Percentiles rank a stretch among this genome's conserved stretches.
These are phyloP conservation scores for Tardiomyces digboiensis DNA, from an alignment of 1,139 yeast genomes.

Conservation along the genomic window DNA sequence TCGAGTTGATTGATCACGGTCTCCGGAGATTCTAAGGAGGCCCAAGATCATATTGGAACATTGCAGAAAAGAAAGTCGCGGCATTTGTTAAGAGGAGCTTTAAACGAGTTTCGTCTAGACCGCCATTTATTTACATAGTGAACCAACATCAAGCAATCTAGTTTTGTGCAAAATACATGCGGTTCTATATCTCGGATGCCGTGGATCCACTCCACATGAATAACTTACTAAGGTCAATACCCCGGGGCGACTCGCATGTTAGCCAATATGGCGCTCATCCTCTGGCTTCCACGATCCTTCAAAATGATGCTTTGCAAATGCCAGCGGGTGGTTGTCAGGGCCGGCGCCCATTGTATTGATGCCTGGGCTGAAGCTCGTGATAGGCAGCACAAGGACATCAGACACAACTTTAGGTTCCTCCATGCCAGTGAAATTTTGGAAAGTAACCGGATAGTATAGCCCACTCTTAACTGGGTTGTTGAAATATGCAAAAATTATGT, in stretches of 20 bases:
- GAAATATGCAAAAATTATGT: slow-evolving; percentile 69
- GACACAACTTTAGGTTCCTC: slow-evolving; percentile 55
- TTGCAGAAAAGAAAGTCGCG: no score
- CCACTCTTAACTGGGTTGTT: slow-evolving; percentile 45
- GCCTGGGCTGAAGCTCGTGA: slow-evolving; percentile 75
- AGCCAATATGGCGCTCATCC: background rate
- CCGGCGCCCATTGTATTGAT: slow-evolving; percentile 73
- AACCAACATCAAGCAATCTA: no score
- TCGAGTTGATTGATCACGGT: no score
- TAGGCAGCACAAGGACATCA: slow-evolving; percentile 78
- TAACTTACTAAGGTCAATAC: no score
- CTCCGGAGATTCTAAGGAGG: no score
- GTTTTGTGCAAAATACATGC: no score
- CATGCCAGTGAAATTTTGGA: slow-evolving; percentile 62
- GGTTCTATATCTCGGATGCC: no score
- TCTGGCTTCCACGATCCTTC: slow-evolving; percentile 60
- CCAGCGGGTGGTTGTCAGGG: slow-evolving; percentile 55
- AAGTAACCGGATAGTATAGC: slow-evolving; percentile 32
- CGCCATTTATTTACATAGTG: no score
- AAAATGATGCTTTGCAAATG: slow-evolving; percentile 76
- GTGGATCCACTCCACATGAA: no score
- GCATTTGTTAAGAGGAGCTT: no score
- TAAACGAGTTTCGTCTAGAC: no score
- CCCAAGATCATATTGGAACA: no score
- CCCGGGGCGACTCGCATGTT: background rate